Evolutionary conservation across 78 protist genomes (phyloP).

Genomic region (Anaeramoeba flamelloides): DNA sequence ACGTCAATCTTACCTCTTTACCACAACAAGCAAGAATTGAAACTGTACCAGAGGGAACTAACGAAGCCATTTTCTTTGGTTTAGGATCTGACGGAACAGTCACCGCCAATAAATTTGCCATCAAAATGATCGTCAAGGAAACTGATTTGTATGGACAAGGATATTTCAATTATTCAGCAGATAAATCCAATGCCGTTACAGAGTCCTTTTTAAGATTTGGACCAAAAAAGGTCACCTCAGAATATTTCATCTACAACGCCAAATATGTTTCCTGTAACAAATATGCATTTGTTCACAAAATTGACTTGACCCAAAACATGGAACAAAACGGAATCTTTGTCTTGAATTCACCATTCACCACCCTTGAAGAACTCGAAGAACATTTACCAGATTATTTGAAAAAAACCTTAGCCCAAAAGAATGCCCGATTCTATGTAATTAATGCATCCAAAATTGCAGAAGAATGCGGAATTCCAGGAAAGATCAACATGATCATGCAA

Average conservation of each 20-base stretch:
- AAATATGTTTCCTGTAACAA: background rate
- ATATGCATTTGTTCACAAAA: background rate
- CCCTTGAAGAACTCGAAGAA: conserved; percentile 22
- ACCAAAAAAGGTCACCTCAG: background rate
- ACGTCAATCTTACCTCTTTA: conserved; percentile 31
- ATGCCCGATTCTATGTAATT: conserved; percentile 28
- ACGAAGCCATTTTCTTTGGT: conserved; percentile 45
- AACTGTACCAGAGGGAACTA: conserved; percentile 26
- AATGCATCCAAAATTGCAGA: conserved; percentile 36
- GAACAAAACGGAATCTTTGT: conserved; percentile 26
- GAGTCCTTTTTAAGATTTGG: background rate
- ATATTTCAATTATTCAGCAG: background rate
- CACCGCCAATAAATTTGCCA: conserved; percentile 52
- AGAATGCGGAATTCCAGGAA: conserved; percentile 17
- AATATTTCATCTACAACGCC: background rate
- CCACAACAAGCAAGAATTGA: conserved; percentile 1
- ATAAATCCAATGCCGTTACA: background rate
- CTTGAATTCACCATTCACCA: conserved; percentile 23
- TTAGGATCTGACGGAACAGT: conserved; percentile 65
- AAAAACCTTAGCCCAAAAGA: conserved; percentile 22
- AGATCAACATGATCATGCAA: conserved; percentile 54
- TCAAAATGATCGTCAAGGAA: conserved; percentile 29
- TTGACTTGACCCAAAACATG: background rate
- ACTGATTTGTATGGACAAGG: background rate
- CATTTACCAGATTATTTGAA: conserved; percentile 22